phyloP scores from a whole-genome alignment of 2,329 filamentous ascomycete genomes.

The Cadophora malorum region DNA sequence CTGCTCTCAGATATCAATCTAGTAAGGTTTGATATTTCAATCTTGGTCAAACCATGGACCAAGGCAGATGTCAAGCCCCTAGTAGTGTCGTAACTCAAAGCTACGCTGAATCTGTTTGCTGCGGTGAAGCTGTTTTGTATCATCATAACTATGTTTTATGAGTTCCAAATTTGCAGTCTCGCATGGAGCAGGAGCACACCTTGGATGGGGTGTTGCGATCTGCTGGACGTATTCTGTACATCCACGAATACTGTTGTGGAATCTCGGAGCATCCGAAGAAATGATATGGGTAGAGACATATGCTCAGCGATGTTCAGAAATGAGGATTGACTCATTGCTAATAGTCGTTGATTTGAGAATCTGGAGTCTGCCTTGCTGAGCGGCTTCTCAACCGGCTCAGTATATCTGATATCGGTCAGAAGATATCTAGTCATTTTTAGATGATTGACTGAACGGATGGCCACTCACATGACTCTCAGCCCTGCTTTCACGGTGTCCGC shows the following conservation, averaged over 20 bases:
- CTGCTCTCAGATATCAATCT: background rate
- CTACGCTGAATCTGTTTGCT: background rate
- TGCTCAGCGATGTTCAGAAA: background rate
- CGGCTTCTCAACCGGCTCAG: background rate
- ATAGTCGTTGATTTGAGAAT: background rate
- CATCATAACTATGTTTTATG: background rate
- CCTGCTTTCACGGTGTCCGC: background rate
- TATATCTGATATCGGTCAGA: background rate
- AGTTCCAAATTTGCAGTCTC: too few species aligned
- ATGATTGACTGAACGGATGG: too few species aligned
- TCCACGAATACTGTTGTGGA: background rate
- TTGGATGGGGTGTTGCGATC: background rate
- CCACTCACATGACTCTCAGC: background rate
- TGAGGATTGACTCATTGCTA: background rate
- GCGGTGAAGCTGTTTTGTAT: background rate
- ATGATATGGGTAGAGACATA: background rate
- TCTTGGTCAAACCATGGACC: background rate
- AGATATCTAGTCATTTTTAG: background rate
- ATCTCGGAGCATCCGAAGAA: background rate
- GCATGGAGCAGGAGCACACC: background rate
- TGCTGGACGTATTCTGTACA: background rate
- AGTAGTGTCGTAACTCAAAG: background rate
- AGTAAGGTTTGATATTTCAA: background rate
- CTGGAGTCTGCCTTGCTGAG: background rate
- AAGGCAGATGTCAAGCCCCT: background rate